phyloP scores from a whole-genome alignment of 2,329 filamentous ascomycete species.

The Fusarium abutilonis region DNA sequence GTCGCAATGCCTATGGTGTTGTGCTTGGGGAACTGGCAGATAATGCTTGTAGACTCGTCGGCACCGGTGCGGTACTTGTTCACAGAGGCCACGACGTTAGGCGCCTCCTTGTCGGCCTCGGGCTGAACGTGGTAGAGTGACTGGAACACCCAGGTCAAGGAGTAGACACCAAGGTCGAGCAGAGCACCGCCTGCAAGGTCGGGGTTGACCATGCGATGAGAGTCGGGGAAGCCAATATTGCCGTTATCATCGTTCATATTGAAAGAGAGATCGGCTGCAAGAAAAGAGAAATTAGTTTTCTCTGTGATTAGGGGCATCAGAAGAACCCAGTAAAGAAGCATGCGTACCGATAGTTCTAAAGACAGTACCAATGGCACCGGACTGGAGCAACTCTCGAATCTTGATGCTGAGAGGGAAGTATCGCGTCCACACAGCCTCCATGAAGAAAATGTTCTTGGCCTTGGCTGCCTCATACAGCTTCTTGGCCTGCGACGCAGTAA shows the following conservation, averaged over 20 bases:
- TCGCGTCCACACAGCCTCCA: constrained; percentile 91
- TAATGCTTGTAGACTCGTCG: constrained; percentile 81
- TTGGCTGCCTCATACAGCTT: constrained; percentile 76
- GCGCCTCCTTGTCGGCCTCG: constrained; percentile 71
- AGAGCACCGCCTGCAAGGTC: constrained; percentile 85
- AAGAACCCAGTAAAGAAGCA: neutral
- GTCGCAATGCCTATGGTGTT: constrained; percentile 77
- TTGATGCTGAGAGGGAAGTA: constrained; percentile 87
- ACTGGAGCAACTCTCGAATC: constrained; percentile 70
- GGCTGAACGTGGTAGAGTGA: constrained; percentile 84
- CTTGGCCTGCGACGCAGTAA: constrained; percentile 80
- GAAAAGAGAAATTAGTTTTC: constrained; percentile 13
- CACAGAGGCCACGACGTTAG: constrained; percentile 74
- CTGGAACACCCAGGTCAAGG: constrained; percentile 91
- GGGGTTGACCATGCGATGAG: constrained; percentile 81
- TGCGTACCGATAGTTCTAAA: constrained; percentile 65
- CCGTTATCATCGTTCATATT: constrained; percentile 67
- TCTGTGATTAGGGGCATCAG: neutral
- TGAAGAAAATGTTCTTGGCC: constrained; percentile 78
- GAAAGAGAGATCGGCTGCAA: constrained; percentile 67
- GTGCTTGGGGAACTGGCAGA: constrained; percentile 77
- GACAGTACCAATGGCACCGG: constrained; percentile 67
- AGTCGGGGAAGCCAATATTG: constrained; percentile 65
- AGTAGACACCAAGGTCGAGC: constrained; percentile 88
- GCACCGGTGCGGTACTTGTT: constrained; percentile 78